phyloP scores from a whole-genome alignment of 331 rosid genomes.

The Arachis monticola region DNA sequence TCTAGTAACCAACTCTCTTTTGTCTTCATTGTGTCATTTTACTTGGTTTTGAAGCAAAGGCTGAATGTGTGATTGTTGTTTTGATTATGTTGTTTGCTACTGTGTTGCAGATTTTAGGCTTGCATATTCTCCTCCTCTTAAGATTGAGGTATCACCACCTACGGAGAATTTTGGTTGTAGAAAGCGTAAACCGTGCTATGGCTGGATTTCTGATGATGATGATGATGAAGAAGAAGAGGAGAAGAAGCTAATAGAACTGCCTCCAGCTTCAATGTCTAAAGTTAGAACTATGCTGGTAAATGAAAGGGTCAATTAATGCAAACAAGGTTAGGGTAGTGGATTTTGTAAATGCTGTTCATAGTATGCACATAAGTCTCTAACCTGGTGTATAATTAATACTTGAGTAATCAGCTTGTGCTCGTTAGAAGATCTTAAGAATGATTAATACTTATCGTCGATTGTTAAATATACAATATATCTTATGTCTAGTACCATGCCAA shows the following conservation, averaged over 20 bases:
- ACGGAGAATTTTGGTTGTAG: constrained; percentile 2
- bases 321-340: not conserved
- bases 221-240: constrained; percentile 41
- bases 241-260: constrained; percentile 28
- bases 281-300: constrained; percentile 2
- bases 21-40: constrained; percentile 1
- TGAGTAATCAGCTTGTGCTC: not conserved
- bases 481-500: not conserved
- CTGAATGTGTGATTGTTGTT: not conserved
- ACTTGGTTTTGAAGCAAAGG: constrained; percentile 7
- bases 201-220: constrained; percentile 47
- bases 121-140: not conserved
- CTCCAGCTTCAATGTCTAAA: constrained; percentile 14
- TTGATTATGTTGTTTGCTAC: constrained; percentile 13
- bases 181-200: constrained; percentile 46
- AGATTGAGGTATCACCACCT: constrained; percentile 17
- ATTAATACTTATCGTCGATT: not conserved
- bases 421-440: not conserved
- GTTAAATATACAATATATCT: not conserved
- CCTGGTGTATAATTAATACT: not conserved
- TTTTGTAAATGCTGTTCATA: not conserved
- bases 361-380: not conserved
- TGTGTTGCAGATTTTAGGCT: constrained; percentile 29
- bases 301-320: constrained; percentile 16
- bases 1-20: constrained; percentile 27